A percentile compares a stretch with the other conserved stretches of the same genome.
These are phyloP conservation scores for Boletus pseudo-olivaceus DNA, from an alignment of 768 basidiomycete species.

Conservation along the genomic window DNA sequence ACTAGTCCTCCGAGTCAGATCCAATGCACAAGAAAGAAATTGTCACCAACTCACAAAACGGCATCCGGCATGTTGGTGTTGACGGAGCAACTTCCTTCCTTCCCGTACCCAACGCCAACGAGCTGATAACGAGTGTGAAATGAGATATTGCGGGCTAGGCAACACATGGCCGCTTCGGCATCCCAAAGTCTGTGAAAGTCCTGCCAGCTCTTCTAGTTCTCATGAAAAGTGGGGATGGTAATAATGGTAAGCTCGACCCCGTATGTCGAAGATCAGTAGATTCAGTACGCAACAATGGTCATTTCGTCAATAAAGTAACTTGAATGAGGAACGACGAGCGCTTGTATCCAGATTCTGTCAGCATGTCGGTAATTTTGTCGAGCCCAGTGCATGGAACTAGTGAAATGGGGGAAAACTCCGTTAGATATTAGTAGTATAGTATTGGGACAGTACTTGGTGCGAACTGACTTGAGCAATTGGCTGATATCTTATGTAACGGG, in stretches of 20 bases:
- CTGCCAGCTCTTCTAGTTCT: not conserved
- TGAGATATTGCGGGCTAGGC: not conserved
- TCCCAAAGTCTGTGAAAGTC: not conserved
- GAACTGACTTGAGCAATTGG: too few species aligned
- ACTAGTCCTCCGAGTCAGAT: too few species aligned
- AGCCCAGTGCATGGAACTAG: too few species aligned
- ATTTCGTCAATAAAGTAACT: not conserved
- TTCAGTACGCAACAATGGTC: too few species aligned
- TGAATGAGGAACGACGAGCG: too few species aligned
- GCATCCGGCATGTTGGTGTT: not conserved
- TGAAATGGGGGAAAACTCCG: too few species aligned
- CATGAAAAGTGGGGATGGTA: not conserved
- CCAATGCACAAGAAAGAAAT: not conserved
- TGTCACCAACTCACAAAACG: not conserved
- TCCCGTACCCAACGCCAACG: not conserved
- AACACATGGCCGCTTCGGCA: not conserved
- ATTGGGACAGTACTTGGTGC: too few species aligned
- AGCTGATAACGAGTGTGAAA: not conserved
- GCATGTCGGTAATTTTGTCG: not conserved
- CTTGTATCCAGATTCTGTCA: not conserved
- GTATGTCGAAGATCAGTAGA: not conserved
- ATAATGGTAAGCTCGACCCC: not conserved
- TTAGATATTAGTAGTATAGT: too few species aligned
- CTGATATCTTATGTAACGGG: too few species aligned
- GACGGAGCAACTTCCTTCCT: too few species aligned